phyloP scores from a whole-genome alignment of 108 stramenopile species.

The Fistulifera solaris region DNA sequence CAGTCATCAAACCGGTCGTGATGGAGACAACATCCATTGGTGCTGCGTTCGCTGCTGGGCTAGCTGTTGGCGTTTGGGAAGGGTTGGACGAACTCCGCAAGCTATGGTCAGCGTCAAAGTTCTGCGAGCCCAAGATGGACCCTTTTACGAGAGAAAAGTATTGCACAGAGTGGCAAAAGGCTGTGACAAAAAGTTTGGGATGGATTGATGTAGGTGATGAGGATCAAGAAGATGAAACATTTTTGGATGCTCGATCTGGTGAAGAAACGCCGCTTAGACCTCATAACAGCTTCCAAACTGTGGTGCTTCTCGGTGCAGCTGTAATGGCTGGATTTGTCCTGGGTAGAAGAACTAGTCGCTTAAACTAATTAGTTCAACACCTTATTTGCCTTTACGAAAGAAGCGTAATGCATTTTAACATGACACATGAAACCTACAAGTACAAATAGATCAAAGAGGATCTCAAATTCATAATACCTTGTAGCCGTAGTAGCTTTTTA shows the following conservation, averaged over 20 bases:
- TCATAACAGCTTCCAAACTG: no score
- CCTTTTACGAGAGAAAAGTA: slow-evolving; percentile 38
- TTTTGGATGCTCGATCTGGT: not conserved
- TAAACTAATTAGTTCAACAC: no score
- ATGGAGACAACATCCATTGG: slow-evolving; percentile 95
- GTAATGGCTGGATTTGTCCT: no score
- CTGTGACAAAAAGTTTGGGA: slow-evolving; percentile 74
- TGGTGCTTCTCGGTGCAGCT: no score
- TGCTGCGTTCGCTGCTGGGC: slow-evolving; percentile 93
- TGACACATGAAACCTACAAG: no score
- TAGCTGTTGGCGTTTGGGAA: slow-evolving; percentile 92
- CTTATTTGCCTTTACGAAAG: no score
- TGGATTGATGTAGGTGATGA: slow-evolving; percentile 40
- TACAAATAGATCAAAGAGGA: no score
- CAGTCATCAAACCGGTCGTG: slow-evolving; percentile 67
- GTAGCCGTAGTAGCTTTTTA: no score
- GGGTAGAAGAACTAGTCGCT: no score
- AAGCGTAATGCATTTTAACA: no score
- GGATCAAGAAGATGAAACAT: not conserved
- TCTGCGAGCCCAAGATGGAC: slow-evolving; percentile 65
- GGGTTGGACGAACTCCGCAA: slow-evolving; percentile 65
- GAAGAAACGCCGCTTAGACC: not conserved
- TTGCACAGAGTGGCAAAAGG: slow-evolving; percentile 86
- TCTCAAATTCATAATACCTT: no score
- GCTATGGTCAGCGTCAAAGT: slow-evolving; percentile 66